A percentile compares a stretch with the other conserved stretches of the same genome.
Conservation (phyloP, 2,329 filamentous ascomycete species). For the Apiospora phragmitis region DNA sequence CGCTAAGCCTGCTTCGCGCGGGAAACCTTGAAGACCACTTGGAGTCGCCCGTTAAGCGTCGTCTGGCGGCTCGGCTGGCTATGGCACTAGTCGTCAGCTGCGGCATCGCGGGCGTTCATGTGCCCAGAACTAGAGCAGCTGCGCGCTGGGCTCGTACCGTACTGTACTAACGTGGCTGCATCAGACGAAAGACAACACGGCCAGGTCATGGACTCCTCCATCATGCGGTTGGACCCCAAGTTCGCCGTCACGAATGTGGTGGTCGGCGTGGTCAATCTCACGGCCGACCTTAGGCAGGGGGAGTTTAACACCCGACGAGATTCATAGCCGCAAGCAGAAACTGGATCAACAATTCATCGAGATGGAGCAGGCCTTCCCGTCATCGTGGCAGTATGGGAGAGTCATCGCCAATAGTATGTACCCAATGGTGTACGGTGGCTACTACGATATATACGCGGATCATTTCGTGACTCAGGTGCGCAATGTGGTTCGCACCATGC, state of each 20-base stretch:
- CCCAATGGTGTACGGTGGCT: slow-evolving; percentile 15
- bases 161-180: not conserved
- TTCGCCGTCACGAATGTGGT: slow-evolving; percentile 22
- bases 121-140: slow-evolving; percentile 16
- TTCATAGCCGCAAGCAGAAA: not conserved
- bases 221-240: slow-evolving; percentile 19
- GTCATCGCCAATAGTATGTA: not conserved
- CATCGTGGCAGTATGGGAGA: slow-evolving; percentile 14
- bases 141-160: not conserved
- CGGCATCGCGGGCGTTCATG: slow-evolving; percentile 14
- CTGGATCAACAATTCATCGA: slow-evolving; percentile 10
- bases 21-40: not conserved
- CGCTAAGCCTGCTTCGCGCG: not conserved
- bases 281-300: slow-evolving; percentile 18
- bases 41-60: slow-evolving; percentile 10
- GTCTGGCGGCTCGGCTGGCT: slow-evolving; percentile 19
- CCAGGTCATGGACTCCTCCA: slow-evolving; percentile 7
- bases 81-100: slow-evolving; percentile 17
- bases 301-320: not conserved
- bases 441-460: slow-evolving; percentile 23
- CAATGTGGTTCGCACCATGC: slow-evolving; percentile 23
- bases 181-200: not conserved
- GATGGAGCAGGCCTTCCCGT: slow-evolving; percentile 15
- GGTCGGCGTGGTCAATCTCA: slow-evolving; percentile 19
- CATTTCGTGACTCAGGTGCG: slow-evolving; percentile 23